phyloP scores from a whole-genome alignment of 306 rosid genomes.

The Gleditsia sinensis region DNA sequence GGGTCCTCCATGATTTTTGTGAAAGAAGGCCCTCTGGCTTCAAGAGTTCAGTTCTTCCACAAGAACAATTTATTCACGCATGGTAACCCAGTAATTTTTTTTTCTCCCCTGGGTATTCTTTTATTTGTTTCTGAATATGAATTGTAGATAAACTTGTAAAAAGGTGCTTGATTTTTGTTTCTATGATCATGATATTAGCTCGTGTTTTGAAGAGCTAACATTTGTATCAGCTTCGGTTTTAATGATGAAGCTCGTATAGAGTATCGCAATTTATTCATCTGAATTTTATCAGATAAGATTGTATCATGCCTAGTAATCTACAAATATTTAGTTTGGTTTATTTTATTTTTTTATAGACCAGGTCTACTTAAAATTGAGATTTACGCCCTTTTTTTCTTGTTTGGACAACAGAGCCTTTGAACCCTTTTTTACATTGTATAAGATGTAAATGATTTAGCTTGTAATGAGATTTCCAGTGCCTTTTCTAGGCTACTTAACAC shows the following conservation, averaged over 20 bases:
- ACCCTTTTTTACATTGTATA: not conserved
- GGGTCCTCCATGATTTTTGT: slow-evolving; percentile 61
- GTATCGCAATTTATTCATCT: slow-evolving; percentile 31
- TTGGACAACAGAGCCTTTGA: not conserved
- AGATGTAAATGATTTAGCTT: slow-evolving; percentile 14
- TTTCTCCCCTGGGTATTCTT: slow-evolving; percentile 41
- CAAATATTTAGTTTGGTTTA: too few species aligned
- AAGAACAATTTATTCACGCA: slow-evolving; percentile 57
- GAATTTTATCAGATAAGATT: slow-evolving; percentile 27
- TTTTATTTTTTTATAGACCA: too few species aligned
- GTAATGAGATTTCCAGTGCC: slow-evolving; percentile 46
- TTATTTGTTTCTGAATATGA: slow-evolving; percentile 35
- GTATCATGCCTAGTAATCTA: slow-evolving; percentile 5
- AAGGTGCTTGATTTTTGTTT: slow-evolving; percentile 1
- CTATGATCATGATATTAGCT: slow-evolving; percentile 57
- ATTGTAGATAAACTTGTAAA: slow-evolving; percentile 41
- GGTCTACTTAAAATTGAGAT: slow-evolving; percentile 10
- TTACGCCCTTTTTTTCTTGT: not conserved
- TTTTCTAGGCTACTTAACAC: slow-evolving; percentile 49
- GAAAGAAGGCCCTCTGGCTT: slow-evolving; percentile 64
- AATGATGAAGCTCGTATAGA: slow-evolving; percentile 53
- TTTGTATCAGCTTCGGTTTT: slow-evolving; percentile 56
- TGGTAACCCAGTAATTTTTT: slow-evolving; percentile 53
- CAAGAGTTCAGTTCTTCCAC: slow-evolving; percentile 45
- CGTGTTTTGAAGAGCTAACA: slow-evolving; percentile 62